Evolutionary conservation across 441 rosid genomes (phyloP), one percentile per base, ranked within the genome.

Genomic region (Adansonia rubrostipa): DNA sequence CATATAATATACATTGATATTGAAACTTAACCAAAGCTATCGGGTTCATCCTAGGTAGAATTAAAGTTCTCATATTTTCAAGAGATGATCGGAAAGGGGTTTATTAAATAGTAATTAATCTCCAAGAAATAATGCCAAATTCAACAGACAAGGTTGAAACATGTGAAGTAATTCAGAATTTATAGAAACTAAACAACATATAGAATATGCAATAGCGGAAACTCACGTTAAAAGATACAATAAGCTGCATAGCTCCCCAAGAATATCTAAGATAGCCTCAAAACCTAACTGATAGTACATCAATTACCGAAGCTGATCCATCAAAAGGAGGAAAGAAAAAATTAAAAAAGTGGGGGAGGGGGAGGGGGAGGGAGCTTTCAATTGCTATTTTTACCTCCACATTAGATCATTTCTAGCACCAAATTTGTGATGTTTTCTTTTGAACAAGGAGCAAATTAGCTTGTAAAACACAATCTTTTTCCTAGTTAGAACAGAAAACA

Each of bases 121-220:
- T 48, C 15, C 53, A 10, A 48, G 6, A 40, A 40, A 4, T 40
- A 19, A 19, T 9, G 22, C 51, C 5, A 40, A 73, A 17, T 13
- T 73, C 66, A 17, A 20, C 54, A 33, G 42, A 7, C 7, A 22
- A 60, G 11, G 11, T 45, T 68, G 73, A 20, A 61, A 42, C 42
- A 24, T 9, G 22, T 61, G 42, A 74, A 62, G 40, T 62, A 24
- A 20, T 17, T 13, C 20, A 61, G 33, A 22, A 6, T 15, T 20
- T 4, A 10, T 0, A 6, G 24, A 44, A 45, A 45, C 33, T 58
- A 22, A 62, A 50, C 60, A 47, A 10, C 20, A 62, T 62, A 45
- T 6, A 73, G 36, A 22, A 73, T 54, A 17, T 70, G 58, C 44
- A 73, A 73, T 19, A 10, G 50, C 15, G 40, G 67, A 73, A 48